A percentile compares a stretch with the other conserved stretches of the same genome.
These are phyloP conservation scores for Melaleuca alternifolia DNA, from an alignment of 345 rosid genomes.

Conservation along the genomic window DNA sequence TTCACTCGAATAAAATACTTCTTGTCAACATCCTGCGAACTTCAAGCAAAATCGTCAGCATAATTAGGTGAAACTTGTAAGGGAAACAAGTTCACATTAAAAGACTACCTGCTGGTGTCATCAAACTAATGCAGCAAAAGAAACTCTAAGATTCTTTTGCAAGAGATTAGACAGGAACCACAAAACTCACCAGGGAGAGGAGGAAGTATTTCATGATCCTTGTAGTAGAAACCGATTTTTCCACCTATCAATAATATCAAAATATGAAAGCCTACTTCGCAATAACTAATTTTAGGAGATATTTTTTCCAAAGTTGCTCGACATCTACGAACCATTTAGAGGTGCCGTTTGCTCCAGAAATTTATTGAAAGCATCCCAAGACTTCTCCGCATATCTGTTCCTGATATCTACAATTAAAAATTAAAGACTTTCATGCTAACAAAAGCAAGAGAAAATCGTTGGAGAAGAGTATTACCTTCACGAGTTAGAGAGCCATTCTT, in stretches of 20 bases:
- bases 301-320: background rate
- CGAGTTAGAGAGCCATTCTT: slow-evolving; percentile 88
- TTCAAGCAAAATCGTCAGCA: background rate
- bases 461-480: slow-evolving; percentile 43
- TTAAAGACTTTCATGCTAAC: background rate
- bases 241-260: slow-evolving; percentile 39
- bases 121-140: background rate
- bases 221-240: slow-evolving; percentile 91
- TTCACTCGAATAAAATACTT: background rate
- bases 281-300: background rate
- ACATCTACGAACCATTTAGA: slow-evolving; percentile 42
- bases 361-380: slow-evolving; percentile 78
- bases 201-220: slow-evolving; percentile 94
- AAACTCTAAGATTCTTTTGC: background rate
- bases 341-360: slow-evolving; percentile 64
- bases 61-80: background rate
- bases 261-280: background rate
- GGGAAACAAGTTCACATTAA: background rate
- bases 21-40: background rate
- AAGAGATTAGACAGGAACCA: background rate
- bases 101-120: background rate
- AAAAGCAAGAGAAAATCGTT: background rate
- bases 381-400: slow-evolving; percentile 46
- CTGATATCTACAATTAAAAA: slow-evolving; percentile 43
- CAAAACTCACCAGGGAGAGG: slow-evolving; percentile 74